A percentile compares a stretch with the other conserved stretches of the same genome.
Evolutionary conservation across 768 basidiomycete genomes (phyloP).

Genomic region (Cystofilobasidium macerans): DNA sequence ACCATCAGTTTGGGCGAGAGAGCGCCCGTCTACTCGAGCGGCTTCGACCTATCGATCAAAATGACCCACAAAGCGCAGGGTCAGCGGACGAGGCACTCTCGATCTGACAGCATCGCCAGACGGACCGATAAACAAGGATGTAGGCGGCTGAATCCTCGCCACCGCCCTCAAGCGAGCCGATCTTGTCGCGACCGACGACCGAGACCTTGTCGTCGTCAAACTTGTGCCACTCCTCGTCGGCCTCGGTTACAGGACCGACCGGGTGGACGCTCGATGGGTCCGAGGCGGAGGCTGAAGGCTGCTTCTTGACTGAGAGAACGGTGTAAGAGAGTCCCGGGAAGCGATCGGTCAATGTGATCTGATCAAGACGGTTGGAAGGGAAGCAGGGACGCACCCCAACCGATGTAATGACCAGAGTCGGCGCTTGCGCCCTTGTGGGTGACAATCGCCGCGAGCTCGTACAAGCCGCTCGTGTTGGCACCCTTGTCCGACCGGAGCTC

Average conservation of each 20-base stretch:
- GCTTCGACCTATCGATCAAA: neutral
- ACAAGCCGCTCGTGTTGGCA: constrained; percentile 65
- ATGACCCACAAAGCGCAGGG: neutral
- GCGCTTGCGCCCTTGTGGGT: constrained; percentile 95
- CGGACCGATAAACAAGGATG: constrained; percentile 64
- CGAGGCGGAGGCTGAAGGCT: neutral
- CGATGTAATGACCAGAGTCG: constrained; percentile 67
- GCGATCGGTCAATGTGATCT: constrained; percentile 7
- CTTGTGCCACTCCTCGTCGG: constrained; percentile 59
- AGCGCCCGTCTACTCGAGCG: constrained; percentile 11
- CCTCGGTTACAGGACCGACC: neutral
- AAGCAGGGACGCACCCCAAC: neutral
- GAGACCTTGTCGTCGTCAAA: constrained; percentile 41
- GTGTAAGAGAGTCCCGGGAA: constrained; percentile 18
- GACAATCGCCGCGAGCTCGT: constrained; percentile 81
- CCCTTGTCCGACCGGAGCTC: constrained; percentile 60
- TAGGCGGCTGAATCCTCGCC: constrained; percentile 82
- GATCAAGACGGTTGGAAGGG: no score
- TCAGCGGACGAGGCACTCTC: no score
- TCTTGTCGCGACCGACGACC: constrained; percentile 70
- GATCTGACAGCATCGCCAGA: neutral
- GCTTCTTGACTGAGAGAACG: neutral
- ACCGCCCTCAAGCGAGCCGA: constrained; percentile 76
- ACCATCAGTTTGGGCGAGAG: no score
- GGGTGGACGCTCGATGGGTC: neutral